Base-by-base conservation (phyloP, 352 stramenopile species). In the Pythium dissotocum region DNA sequence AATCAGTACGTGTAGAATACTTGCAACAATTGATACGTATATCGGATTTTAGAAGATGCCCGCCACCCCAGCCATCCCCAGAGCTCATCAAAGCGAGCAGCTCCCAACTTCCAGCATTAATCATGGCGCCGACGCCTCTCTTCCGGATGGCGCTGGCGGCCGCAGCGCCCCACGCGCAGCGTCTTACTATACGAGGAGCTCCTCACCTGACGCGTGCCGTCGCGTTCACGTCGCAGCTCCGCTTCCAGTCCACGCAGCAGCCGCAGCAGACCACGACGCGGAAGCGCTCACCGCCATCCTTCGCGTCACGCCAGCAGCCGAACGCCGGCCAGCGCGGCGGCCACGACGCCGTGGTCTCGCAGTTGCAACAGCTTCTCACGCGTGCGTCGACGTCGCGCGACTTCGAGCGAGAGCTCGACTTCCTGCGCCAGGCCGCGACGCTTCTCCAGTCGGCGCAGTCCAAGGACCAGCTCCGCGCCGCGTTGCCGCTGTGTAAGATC, bases 401-500 rank as follows among this genome's bases (percentile, higher is more conserved):
- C 55, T 86, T 83, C 51, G 71, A 85, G 51, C 74, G 72, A 3
- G 75, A 74, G 33, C 64, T 73, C 26, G 77, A 89, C 63, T 91
- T 83, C 51, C 49, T 90, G 24, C 75, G 79, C 52, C 71, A 77
- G 32, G 80, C 75, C 4, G 70, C 65, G 16, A 67, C 68, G 35
- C 65, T 80, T 10, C 73, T 93, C 44, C 80, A 89, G 65, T 55
- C 72, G 2, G 88, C 77, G 68, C 80, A 85, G 58, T 70, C 80
- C 21, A 73, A 69, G 13, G 75, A 87, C 60, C 82, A 91, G 42
- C 78, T 80, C n/a, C 69, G 69, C 5, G 77, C 80, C 0, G 83
- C 83, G 56, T 69, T 90, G 44, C 83, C 83, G 56, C 67, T 93
- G 2, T 93, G 85, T 32, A 60, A 69, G 13, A 59, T 90, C 28